Evolutionary conservation across 1,139 yeast genomes (phyloP), one percentile per base, ranked within the genome.

Genomic region (Hanseniaspora uvarum): DNA sequence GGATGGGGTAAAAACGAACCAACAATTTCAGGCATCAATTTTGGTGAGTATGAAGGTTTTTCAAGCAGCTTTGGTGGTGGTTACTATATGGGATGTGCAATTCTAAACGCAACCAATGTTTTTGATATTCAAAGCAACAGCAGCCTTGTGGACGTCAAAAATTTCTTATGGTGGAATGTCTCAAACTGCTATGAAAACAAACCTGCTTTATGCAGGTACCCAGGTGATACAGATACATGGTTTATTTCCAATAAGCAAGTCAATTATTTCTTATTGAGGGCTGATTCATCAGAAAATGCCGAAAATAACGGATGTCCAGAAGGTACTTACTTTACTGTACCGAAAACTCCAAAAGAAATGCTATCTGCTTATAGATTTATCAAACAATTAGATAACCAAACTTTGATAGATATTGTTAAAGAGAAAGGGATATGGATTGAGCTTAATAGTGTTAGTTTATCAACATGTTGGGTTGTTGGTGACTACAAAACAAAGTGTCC

Each of bases 401-500:
- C 46, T 18, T 38, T 53, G 18, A 31, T 43, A 11, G 30, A 28
- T 30, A 54, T 58, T 7, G 60, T 62, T 5, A 58, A 60, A 1
- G 61, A 58, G 6, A 66, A 59, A 23, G 75, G 77, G 0, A 72
- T 83, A 0, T 92, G 97, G 97, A 77, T 88, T 3, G 92, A 88
- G 65, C 61, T 88, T 58, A 92, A 92, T 65, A 87, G 92, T 31
- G 74, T 92, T 18, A 77, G 87, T 0, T 80, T 81, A 5, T 68
- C 76, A 18, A 76, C 80, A 54, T 89, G 98, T 65, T 89, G 94
- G 88, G 89, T 88, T 2, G 69, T 80, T 1, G 96, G 95, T 2
- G 95, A 96, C 0, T 80, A 89, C 0, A 75, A 78, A 57, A 83
- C 94, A 0, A 67, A 70, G 34, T 89, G 98, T 65, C 95, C 96